A percentile compares a stretch with the other conserved stretches of the same genome.
Evolutionary conservation across 257 asterid genomes (phyloP).

Genomic region (Solanum appendiculatum): DNA sequence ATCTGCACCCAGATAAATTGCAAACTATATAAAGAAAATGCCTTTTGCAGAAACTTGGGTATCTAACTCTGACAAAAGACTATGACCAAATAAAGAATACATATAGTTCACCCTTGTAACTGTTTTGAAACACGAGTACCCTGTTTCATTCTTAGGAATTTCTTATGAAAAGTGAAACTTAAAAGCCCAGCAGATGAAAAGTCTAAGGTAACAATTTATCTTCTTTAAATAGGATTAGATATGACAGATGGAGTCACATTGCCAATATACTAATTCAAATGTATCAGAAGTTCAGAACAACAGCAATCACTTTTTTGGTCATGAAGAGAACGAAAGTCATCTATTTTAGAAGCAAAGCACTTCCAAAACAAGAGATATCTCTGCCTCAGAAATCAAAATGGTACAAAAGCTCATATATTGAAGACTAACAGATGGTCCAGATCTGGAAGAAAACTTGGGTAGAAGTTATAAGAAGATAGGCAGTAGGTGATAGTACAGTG

Average conservation of each 20-base stretch:
- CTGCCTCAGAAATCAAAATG: neutral
- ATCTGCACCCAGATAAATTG: slow-evolving; percentile 35
- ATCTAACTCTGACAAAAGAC: neutral
- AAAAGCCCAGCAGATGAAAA: neutral
- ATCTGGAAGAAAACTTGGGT: neutral
- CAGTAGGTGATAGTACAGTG: neutral
- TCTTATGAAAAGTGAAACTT: neutral
- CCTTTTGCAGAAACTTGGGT: neutral
- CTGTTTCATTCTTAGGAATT: neutral
- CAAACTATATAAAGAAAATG: neutral
- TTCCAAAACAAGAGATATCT: neutral
- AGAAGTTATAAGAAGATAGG: neutral
- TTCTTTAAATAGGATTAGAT: neutral
- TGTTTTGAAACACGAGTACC: neutral
- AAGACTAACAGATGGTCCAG: neutral
- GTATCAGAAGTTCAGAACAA: neutral
- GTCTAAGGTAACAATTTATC: neutral
- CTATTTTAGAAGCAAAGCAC: neutral
- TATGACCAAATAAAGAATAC: neutral
- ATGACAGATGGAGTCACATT: neutral
- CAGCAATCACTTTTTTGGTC: neutral
- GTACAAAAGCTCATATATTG: neutral
- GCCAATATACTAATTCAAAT: neutral
- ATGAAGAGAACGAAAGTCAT: neutral
- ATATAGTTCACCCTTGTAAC: neutral